Conservation (phyloP, 352 stramenopile species). For the Poterioochromonas sp. region DNA sequence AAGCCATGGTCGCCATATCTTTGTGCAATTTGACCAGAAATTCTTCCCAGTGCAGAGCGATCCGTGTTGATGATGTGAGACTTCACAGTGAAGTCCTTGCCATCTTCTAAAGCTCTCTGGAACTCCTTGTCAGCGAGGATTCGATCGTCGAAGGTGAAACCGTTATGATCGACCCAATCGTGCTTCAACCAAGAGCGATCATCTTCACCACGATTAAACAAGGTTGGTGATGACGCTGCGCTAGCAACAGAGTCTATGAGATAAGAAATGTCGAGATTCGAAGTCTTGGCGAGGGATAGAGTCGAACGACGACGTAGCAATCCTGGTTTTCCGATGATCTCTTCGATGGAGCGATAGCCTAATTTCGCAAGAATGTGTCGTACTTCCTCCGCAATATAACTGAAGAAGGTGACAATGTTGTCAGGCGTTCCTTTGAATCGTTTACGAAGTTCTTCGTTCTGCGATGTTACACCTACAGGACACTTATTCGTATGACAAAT, state of each 20-base stretch:
- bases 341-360: conserved; percentile 79
- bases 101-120: conserved; percentile 55
- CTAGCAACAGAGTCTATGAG: conserved; percentile 55
- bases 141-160: conserved; percentile 60
- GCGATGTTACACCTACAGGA: conserved; percentile 56
- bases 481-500: conserved; percentile 77
- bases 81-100: conserved; percentile 46
- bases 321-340: conserved; percentile 82
- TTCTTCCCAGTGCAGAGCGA: conserved; percentile 74
- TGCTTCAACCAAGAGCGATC: conserved; percentile 71
- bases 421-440: conserved; percentile 71
- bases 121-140: conserved; percentile 52
- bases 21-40: conserved; percentile 82
- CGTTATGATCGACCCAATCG: conserved; percentile 71
- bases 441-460: conserved; percentile 57
- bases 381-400: conserved; percentile 66
- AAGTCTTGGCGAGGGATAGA: conserved; percentile 59
- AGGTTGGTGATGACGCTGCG: conserved; percentile 55
- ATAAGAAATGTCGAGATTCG: conserved; percentile 52
- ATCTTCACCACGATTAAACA: conserved; percentile 43
- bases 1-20: conserved; percentile 71
- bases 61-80: conserved; percentile 81
- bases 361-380: conserved; percentile 64
- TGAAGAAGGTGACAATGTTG: conserved; percentile 72
- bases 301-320: conserved; percentile 71